Conservation (phyloP, 805 yeast species). For the Metschnikowia vanudenii region DNA sequence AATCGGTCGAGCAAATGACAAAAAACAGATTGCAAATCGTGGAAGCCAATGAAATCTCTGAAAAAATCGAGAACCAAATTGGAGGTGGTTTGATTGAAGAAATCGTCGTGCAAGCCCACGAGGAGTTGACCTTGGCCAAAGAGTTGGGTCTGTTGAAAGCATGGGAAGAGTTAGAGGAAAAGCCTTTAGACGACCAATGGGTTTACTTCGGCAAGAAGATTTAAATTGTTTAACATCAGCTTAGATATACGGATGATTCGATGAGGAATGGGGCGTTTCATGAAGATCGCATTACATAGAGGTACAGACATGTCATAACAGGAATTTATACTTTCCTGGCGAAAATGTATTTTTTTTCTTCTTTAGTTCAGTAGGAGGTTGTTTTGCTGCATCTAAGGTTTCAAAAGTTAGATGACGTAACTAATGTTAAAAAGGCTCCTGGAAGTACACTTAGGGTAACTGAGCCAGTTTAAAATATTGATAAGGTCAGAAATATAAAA, state of each 20-base stretch:
- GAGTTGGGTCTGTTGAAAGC: slow-evolving; percentile 65
- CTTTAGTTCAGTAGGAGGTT: too few relatives aligned
- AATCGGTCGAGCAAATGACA: slow-evolving; percentile 70
- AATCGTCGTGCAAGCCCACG: slow-evolving; percentile 76
- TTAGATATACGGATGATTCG: background rate
- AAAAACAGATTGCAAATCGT: slow-evolving; percentile 66
- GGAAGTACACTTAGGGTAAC: background rate
- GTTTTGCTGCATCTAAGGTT: background rate
- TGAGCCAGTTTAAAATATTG: background rate
- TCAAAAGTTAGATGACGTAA: background rate
- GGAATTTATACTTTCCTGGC: too few relatives aligned
- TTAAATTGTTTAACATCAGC: slow-evolving; percentile 19
- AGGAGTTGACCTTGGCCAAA: slow-evolving; percentile 67
- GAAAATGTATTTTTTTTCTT: too few relatives aligned
- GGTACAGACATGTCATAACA: background rate
- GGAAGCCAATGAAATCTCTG: slow-evolving; percentile 57
- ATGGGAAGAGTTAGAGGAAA: slow-evolving; percentile 81
- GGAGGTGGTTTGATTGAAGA: slow-evolving; percentile 87
- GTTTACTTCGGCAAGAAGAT: slow-evolving; percentile 69
- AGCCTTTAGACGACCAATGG: slow-evolving; percentile 84
- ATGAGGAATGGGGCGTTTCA: background rate
- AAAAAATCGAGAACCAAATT: slow-evolving; percentile 66
- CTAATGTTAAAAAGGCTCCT: too few relatives aligned
- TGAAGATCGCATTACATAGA: background rate
- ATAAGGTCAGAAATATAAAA: background rate